Evolutionary conservation across 2,329 filamentous ascomycete genomes (phyloP).

Genomic region (Alternaria tenuissima): DNA sequence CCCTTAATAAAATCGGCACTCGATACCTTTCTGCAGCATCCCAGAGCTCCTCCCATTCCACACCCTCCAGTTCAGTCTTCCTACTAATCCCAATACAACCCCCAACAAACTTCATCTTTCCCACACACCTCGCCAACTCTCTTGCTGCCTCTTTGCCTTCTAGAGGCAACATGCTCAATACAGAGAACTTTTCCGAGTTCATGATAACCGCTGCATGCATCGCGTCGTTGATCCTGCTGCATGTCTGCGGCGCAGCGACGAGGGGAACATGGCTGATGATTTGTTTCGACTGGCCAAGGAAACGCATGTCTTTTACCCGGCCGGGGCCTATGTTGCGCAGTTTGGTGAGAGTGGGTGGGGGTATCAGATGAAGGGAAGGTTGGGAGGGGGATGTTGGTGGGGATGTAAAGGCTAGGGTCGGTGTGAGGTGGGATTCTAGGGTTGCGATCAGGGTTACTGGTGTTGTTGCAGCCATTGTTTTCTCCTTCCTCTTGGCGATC

Average conservation of each 20-base stretch:
- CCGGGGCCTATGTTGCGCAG: constrained; percentile 32
- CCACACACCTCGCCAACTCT: constrained; percentile 54
- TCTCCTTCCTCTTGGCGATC: neutral
- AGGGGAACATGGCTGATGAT: constrained; percentile 40
- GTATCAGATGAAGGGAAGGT: constrained; percentile 29
- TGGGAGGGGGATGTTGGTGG: constrained; percentile 10
- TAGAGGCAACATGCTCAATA: constrained; percentile 53
- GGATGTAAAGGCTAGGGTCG: constrained; percentile 15
- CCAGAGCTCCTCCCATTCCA: constrained; percentile 56
- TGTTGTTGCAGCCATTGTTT: constrained; percentile 4
- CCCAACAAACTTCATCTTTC: constrained; percentile 58
- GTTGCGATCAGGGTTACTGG: constrained; percentile 32
- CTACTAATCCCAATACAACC: constrained; percentile 55
- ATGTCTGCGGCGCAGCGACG: constrained; percentile 21
- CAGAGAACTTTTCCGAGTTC: constrained; percentile 51
- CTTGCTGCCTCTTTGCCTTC: constrained; percentile 46
- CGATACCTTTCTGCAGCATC: constrained; percentile 49
- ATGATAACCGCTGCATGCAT: constrained; percentile 27
- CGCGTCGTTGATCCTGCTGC: constrained; percentile 36
- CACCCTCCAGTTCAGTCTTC: constrained; percentile 55
- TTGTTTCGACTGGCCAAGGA: constrained; percentile 31
- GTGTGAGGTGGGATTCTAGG: constrained; percentile 37
- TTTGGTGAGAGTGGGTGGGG: constrained; percentile 29
- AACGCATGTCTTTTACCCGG: constrained; percentile 37
- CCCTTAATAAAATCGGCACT: constrained; percentile 47